A percentile compares a stretch with the other conserved stretches of the same genome.
Conservation (phyloP, 2,329 filamentous ascomycete genomes). For the Zopfia rhizophila region DNA sequence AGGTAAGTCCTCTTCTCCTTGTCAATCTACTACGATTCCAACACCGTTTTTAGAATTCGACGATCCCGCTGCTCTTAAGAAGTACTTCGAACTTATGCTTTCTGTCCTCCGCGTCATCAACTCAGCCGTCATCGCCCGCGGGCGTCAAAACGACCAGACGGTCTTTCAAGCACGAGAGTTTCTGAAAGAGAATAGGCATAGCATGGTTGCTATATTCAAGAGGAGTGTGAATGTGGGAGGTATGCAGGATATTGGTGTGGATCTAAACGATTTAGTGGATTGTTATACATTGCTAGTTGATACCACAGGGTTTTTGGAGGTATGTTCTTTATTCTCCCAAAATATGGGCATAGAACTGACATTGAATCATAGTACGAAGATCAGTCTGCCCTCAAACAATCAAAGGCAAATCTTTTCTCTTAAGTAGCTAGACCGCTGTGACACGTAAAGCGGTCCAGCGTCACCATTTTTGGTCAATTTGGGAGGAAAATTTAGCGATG, state of each 20-base stretch:
- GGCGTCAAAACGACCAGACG: conserved; percentile 78
- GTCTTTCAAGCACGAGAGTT: conserved; percentile 82
- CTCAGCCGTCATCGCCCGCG: conserved; percentile 82
- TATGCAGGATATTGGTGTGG: conserved; percentile 62
- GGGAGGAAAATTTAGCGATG: too few species aligned
- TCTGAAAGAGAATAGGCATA: conserved; percentile 81
- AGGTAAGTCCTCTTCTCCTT: conserved; percentile 53
- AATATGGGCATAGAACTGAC: not conserved
- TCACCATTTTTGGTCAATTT: too few species aligned
- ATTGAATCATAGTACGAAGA: not conserved
- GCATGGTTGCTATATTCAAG: conserved; percentile 91
- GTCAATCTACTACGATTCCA: conserved; percentile 4
- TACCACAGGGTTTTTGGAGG: conserved; percentile 86
- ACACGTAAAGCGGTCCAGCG: too few species aligned
- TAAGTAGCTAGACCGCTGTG: too few species aligned
- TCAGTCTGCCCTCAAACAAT: not conserved
- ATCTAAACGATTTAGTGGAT: conserved; percentile 81
- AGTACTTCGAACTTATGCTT: conserved; percentile 86
- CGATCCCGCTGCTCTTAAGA: conserved; percentile 75
- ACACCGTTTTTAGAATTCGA: conserved; percentile 64
- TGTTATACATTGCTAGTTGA: conserved; percentile 85
- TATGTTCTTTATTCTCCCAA: conserved; percentile 60
- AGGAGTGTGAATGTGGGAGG: conserved; percentile 80
- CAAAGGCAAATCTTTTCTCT: not conserved
- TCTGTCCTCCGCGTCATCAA: conserved; percentile 84